Evolutionary conservation across 2,329 filamentous ascomycete genomes (phyloP).

Genomic region (Claviceps quebecensis): DNA sequence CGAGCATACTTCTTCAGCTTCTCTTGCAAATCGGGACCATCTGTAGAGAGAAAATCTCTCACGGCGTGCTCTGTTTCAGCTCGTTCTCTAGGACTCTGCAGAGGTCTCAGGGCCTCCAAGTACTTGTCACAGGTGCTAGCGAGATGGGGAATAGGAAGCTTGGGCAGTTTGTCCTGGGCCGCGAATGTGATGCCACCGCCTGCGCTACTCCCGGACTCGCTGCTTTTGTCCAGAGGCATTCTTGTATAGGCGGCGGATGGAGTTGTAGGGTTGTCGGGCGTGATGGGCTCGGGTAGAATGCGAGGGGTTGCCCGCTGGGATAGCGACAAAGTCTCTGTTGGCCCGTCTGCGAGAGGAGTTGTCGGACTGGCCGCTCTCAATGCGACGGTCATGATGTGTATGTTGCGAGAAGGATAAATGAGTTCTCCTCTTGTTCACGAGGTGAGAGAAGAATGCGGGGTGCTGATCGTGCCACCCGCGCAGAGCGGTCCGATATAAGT

Average conservation of each 20-base stretch:
- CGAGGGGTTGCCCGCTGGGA: slow-evolving; percentile 24
- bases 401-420: slow-evolving; percentile 9
- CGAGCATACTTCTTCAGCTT: slow-evolving; percentile 81
- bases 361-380: slow-evolving; percentile 40
- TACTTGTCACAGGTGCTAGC: slow-evolving; percentile 68
- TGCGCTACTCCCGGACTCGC: slow-evolving; percentile 18
- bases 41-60: slow-evolving; percentile 64
- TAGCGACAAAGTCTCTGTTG: slow-evolving; percentile 29
- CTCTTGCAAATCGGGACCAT: slow-evolving; percentile 76
- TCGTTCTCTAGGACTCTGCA: slow-evolving; percentile 72
- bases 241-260: slow-evolving; percentile 22
- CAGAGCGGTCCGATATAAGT: slow-evolving; percentile 82
- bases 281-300: slow-evolving; percentile 22
- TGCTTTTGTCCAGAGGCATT: slow-evolving; percentile 31
- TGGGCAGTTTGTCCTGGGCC: slow-evolving; percentile 75
- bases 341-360: slow-evolving; percentile 56
- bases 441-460: slow-evolving; percentile 41
- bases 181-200: slow-evolving; percentile 76
- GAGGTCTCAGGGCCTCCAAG: slow-evolving; percentile 60
- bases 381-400: slow-evolving; percentile 23
- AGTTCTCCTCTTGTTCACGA: neutral
- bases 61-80: slow-evolving; percentile 69
- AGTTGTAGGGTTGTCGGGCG: slow-evolving; percentile 7
- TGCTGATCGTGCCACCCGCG: slow-evolving; percentile 72
- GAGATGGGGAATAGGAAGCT: slow-evolving; percentile 83